A percentile compares a stretch with the other conserved stretches of the same genome.
These are phyloP conservation scores for Suillus hirtellus DNA, from an alignment of 768 basidiomycete genomes.

Conservation along the genomic window DNA sequence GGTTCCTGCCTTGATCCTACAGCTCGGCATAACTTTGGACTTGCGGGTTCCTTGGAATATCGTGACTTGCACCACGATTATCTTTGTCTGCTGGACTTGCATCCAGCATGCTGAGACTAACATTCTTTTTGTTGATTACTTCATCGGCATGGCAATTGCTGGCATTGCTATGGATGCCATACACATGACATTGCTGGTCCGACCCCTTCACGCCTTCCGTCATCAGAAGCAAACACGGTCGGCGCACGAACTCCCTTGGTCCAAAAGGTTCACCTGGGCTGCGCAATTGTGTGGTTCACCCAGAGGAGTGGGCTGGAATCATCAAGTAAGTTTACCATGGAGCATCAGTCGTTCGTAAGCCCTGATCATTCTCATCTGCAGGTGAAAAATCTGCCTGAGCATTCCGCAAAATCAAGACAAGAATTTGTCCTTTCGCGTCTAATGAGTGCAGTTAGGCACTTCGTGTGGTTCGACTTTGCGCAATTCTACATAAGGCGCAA, in stretches of 20 bases:
- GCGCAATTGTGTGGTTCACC: slow-evolving; percentile 32
- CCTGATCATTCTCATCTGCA: background rate
- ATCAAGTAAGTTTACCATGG: slow-evolving; percentile 25
- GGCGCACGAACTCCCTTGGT: slow-evolving; percentile 16
- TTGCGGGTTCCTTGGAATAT: slow-evolving; percentile 1
- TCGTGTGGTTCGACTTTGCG: slow-evolving; percentile 18
- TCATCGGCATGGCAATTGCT: slow-evolving; percentile 13
- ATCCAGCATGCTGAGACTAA: background rate
- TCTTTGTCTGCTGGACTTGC: background rate
- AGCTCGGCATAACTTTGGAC: background rate
- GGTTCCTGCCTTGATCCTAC: background rate
- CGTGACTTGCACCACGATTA: background rate
- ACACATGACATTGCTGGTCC: slow-evolving; percentile 31
- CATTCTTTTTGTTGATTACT: slow-evolving; percentile 6
- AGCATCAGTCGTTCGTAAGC: slow-evolving; percentile 15
- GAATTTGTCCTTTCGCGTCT: slow-evolving; percentile 27
- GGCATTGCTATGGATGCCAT: slow-evolving; percentile 28
- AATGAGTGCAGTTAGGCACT: slow-evolving; percentile 11
- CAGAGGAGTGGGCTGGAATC: slow-evolving; percentile 38
- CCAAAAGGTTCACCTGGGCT: slow-evolving; percentile 32
- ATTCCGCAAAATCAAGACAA: slow-evolving; percentile 17
- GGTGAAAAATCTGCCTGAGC: slow-evolving; percentile 14
- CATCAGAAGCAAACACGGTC: slow-evolving; percentile 19
- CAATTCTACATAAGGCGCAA: slow-evolving; percentile 15
- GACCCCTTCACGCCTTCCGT: slow-evolving; percentile 26